phyloP scores from a whole-genome alignment of 192 early-diverging fungal genomes.

The Phycomyces blakesleeanus region DNA sequence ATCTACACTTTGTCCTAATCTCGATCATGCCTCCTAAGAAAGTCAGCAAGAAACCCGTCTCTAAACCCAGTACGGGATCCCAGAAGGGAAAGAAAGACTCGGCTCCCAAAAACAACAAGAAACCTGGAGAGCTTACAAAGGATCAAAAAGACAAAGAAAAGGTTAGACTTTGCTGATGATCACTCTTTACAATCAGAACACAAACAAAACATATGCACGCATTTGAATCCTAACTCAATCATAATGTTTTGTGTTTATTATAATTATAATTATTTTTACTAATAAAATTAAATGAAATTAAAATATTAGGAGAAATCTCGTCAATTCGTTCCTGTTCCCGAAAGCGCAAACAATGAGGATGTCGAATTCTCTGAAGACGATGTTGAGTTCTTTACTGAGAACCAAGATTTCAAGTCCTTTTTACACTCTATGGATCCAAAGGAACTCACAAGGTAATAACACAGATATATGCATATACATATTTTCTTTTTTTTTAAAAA shows the following conservation, averaged over 20 bases:
- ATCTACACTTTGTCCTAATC: neutral
- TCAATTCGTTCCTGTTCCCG: constrained; percentile 34
- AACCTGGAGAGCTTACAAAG: neutral
- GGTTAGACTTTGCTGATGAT: too few relatives aligned
- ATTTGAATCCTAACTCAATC: too few relatives aligned
- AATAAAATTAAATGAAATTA: too few relatives aligned
- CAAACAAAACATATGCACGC: too few relatives aligned
- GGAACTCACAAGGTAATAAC: constrained; percentile 54
- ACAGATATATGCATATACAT: too few relatives aligned
- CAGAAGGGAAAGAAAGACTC: neutral
- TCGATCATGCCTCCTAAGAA: constrained; percentile 14
- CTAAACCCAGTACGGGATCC: neutral
- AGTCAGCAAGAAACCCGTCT: neutral
- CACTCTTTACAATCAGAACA: too few relatives aligned
- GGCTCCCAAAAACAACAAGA: neutral
- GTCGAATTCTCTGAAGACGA: constrained; percentile 67
- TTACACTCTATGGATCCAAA: constrained; percentile 60
- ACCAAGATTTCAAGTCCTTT: constrained; percentile 58
- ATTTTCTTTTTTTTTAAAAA: neutral
- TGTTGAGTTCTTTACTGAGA: constrained; percentile 67
- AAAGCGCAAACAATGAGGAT: constrained; percentile 50
- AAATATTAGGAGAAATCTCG: constrained; percentile 11
- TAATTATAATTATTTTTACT: too few relatives aligned
- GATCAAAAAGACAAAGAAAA: constrained; percentile 6
- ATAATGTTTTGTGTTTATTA: too few relatives aligned